These are phyloP conservation scores for Myrica gale DNA, from an alignment of 306 rosid species.

Conservation along the genomic window DNA sequence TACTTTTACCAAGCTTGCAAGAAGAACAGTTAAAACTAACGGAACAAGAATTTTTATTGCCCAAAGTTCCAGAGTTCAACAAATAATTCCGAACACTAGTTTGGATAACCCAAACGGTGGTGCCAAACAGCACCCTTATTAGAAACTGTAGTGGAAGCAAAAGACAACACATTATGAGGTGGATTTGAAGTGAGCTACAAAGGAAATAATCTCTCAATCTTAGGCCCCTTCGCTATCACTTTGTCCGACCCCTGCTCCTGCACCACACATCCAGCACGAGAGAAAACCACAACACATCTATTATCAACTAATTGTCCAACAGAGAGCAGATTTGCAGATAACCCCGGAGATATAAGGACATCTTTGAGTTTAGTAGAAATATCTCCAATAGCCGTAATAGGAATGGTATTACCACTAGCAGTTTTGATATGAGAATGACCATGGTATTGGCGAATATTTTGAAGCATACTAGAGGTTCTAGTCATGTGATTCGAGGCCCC, in stretches of 20 bases:
- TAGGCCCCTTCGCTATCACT: not conserved
- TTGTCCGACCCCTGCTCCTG: not conserved
- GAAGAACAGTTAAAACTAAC: not conserved
- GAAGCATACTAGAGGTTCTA: not conserved
- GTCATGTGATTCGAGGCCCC: conserved; percentile 5
- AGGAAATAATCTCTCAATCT: not conserved
- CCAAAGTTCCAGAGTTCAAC: not conserved
- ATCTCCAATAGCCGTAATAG: not conserved
- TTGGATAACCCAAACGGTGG: not conserved
- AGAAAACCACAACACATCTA: not conserved
- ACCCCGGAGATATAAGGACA: not conserved
- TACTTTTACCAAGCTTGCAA: conserved; percentile 13
- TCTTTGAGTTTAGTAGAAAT: not conserved
- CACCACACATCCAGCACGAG: conserved; percentile 2
- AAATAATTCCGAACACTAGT: not conserved
- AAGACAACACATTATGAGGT: too few relatives aligned
- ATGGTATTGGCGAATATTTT: not conserved
- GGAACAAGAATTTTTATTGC: conserved; percentile 1
- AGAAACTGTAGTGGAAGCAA: not conserved
- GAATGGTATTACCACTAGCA: not conserved
- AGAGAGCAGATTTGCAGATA: conserved; percentile 8
- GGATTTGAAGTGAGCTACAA: not conserved
- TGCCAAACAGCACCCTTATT: not conserved
- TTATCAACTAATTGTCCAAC: conserved; percentile 3
- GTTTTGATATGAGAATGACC: not conserved